These are phyloP conservation scores for Drosera spatulata DNA, from an alignment of 179 eudicot genomes.

Conservation along the genomic window DNA sequence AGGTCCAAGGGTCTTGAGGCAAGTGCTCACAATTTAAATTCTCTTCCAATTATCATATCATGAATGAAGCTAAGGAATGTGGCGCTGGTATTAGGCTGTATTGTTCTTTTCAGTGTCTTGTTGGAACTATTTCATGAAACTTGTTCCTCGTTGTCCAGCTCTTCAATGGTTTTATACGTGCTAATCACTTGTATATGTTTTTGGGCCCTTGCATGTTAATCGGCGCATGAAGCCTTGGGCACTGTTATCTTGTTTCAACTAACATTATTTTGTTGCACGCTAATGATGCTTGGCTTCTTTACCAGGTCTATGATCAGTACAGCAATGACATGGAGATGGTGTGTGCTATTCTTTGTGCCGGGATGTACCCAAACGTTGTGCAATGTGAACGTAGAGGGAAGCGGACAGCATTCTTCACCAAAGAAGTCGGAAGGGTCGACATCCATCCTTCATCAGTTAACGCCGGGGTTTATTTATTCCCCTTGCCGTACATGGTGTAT, in stretches of 20 bases:
- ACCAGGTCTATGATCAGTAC: constrained; percentile 79
- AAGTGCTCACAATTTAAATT: constrained; percentile 9
- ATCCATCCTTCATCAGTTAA: constrained; percentile 93
- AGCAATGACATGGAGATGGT: constrained; percentile 92
- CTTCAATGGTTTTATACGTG: no score
- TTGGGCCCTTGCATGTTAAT: no score
- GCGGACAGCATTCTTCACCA: constrained; percentile 74
- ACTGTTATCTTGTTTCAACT: no score
- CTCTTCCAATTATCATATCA: no score
- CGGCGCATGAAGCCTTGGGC: no score
- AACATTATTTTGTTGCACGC: background rate
- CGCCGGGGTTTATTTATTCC: constrained; percentile 74
- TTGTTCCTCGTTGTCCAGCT: no score
- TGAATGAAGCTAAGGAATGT: no score
- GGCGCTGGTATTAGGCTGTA: no score
- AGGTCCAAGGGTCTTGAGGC: constrained; percentile 76
- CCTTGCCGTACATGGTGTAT: constrained; percentile 89
- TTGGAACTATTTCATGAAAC: no score
- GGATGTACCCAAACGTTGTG: constrained; percentile 96
- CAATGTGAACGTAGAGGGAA: constrained; percentile 96
- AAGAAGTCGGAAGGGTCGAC: constrained; percentile 93
- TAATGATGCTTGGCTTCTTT: constrained; percentile 4
- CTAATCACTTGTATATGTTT: no score
- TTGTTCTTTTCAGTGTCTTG: no score
- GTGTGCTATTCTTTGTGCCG: constrained; percentile 91